Percentiles rank a stretch among this genome's conserved stretches.
Evolutionary conservation across 2,329 filamentous ascomycete species (phyloP).

Genomic region (Tolypocladium inflatum): DNA sequence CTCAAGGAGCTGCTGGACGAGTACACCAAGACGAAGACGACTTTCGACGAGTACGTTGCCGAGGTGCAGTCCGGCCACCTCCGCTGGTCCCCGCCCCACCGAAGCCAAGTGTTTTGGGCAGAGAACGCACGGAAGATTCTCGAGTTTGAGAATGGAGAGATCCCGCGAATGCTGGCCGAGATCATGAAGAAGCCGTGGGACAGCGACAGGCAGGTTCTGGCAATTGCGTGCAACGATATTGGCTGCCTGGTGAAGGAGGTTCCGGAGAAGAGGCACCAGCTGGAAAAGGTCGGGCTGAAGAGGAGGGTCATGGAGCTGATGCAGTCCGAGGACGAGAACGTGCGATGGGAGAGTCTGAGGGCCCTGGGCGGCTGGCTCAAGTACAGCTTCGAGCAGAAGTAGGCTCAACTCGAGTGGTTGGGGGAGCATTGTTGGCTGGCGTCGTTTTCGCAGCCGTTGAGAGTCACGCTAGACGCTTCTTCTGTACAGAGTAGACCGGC

Average conservation of each 20-base stretch:
- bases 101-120: constrained; percentile 78
- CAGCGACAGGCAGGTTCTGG: constrained; percentile 80
- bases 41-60: constrained; percentile 81
- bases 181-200: constrained; percentile 66
- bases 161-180: constrained; percentile 73
- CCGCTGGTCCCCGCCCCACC: constrained; percentile 87
- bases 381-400: constrained; percentile 47
- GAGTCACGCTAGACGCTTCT: not conserved
- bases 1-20: constrained; percentile 57
- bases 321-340: constrained; percentile 78
- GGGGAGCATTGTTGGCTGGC: not conserved
- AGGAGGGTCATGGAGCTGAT: constrained; percentile 86
- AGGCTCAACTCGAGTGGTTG: not conserved
- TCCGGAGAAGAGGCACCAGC: constrained; percentile 67
- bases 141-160: constrained; percentile 69
- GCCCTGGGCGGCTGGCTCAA: constrained; percentile 62
- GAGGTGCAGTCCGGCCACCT: constrained; percentile 81
- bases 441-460: not conserved
- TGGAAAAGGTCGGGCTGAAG: constrained; percentile 82
- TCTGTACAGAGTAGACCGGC: not conserved
- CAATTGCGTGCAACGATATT: constrained; percentile 88
- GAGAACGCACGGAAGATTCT: constrained; percentile 85
- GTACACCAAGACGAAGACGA: constrained; percentile 61
- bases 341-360: constrained; percentile 85
- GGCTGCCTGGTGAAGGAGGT: constrained; percentile 83